Evolutionary conservation across 2,329 filamentous ascomycete genomes (phyloP), one percentile per base, ranked within the genome.

Genomic region (Sporothrix phasma): DNA sequence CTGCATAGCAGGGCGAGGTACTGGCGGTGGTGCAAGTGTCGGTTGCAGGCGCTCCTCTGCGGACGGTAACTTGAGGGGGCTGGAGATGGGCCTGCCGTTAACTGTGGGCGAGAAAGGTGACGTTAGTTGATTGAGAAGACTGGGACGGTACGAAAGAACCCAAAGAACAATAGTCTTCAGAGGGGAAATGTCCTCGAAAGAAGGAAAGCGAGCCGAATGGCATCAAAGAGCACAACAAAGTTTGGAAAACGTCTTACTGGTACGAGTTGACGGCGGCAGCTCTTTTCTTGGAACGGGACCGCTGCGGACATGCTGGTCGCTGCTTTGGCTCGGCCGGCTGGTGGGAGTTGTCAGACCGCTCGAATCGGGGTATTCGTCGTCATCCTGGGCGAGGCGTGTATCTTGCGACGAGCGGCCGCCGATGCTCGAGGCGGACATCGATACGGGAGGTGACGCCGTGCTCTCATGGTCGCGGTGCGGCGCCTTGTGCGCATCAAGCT

Each of bases 221-320:
- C n/a, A n/a, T n/a, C 2, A 15, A 37, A 37, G 34, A 8, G 34
- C 5, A 37, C 8, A 13, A 8, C 5, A 24, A 37, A 47, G 7
- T 11, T 29, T n/a, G 19, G 47, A 10, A 0, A 3, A 29, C 3
- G 53, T 72, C 76, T 74, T 76, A 83, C 81, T 72, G 69, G 74
- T 78, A 68, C 77, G 78, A 26, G 75, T 72, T 19, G 70, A 71
- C 10, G 74, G 64, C 4, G 80, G 76, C 46, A 88, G 71, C 54
- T 92, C 88, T 72, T 90, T 92, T 69, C 88, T 81, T 11, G 84
- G 70, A 65, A 88, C 82, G 22, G 78, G 22, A 71, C 68, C 84
- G 85, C 73, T 67, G 74, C 71, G 37, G 78, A 17, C 71, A 66
- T 83, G 86, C 73, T 68, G 75, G 70, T 71, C 71, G 62, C 73